phyloP scores from a whole-genome alignment of 2,329 filamentous ascomycete species.

The Aschersonia sp. region DNA sequence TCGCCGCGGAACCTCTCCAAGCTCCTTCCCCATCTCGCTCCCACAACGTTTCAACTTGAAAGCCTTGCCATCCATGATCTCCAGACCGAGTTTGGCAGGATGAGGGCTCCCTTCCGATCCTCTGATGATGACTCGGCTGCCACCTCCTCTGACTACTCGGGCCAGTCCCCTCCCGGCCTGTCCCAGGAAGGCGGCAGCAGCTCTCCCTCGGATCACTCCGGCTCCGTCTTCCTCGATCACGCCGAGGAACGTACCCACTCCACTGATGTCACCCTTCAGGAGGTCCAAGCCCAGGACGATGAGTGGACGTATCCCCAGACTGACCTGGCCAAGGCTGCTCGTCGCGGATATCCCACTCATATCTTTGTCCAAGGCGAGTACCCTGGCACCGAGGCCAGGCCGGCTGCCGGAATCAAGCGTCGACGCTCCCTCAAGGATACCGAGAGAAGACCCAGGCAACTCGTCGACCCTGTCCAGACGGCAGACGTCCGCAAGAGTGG shows the following conservation, averaged over 20 bases:
- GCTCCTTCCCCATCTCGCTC: slow-evolving; percentile 19
- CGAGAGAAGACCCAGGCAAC: slow-evolving; percentile 21
- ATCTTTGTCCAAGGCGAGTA: slow-evolving; percentile 16
- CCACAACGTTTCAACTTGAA: slow-evolving; percentile 15
- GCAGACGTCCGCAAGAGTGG: slow-evolving; percentile 32
- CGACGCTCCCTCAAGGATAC: slow-evolving; percentile 17
- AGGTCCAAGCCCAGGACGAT: slow-evolving; percentile 22
- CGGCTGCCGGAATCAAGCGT: slow-evolving; percentile 18
- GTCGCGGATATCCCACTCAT: slow-evolving; percentile 16
- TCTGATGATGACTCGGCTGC: slow-evolving; percentile 16
- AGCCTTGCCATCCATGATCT: slow-evolving; percentile 16
- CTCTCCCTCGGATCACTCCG: slow-evolving; percentile 25
- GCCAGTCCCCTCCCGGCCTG: slow-evolving; percentile 22
- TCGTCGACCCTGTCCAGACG: slow-evolving; percentile 27
- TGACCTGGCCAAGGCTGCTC: slow-evolving; percentile 15
- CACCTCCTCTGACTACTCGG: slow-evolving; percentile 21
- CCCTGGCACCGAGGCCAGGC: slow-evolving; percentile 9
- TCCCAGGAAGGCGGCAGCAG: slow-evolving; percentile 21
- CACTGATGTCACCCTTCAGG: slow-evolving; percentile 16
- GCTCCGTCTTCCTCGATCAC: slow-evolving; percentile 17
- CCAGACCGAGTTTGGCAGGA: slow-evolving; percentile 16
- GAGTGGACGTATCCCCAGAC: slow-evolving; percentile 25
- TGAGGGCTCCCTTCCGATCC: slow-evolving; percentile 17
- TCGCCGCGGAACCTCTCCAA: slow-evolving; percentile 15
- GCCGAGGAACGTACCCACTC: slow-evolving; percentile 15